Base-by-base conservation (phyloP, 768 basidiomycete genomes). In the Russula dissimulans region DNA sequence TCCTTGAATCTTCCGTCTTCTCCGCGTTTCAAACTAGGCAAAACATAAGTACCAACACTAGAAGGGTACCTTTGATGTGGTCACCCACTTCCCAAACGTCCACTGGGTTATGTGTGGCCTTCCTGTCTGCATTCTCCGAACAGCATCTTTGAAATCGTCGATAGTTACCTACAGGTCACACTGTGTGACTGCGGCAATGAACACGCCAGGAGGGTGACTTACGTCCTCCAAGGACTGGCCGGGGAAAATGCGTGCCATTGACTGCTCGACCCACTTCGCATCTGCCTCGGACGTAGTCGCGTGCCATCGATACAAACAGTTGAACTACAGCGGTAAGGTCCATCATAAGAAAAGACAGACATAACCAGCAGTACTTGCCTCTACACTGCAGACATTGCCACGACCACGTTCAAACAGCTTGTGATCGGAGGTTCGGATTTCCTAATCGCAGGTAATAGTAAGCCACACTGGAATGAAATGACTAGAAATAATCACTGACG, bases 291-390 rank as follows among this genome's bases (percentile, higher is more conserved):
- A 89, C 0, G 86, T 89, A 0, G 90, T 91, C 1, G 91, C 85
- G 47, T 93, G 91, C 91, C 91, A 82, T 77, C 87, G 81, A 71
- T 92, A 92, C 57, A 92, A 73, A 66, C 86, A 87, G 66, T 92
- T 92, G 76, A 92, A 92, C 86, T 89, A 42, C 11, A 65, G 38
- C 4, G 17, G 15, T 10, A 47, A 42, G 46, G 26, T 57, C 17
- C 44, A 39, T 34, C 47, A 32, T n/a, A 22, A 5, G 43, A 4
- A 11, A n/a, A 46, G 12, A 11, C 43, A 29, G 8, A 44, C 10
- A 34, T 17, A 9, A 17, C 11, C 2, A 2, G 1, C 18, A 49
- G 14, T 42, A 60, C 17, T 46, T 62, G 86, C 87, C 78, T 93
- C 90, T 32, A 90, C 86, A 71, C 88, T 90, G 71, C 85, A 86